Conservation (phyloP, 192 early-diverging fungal genomes). For the Bifiguratus adelaidae region DNA sequence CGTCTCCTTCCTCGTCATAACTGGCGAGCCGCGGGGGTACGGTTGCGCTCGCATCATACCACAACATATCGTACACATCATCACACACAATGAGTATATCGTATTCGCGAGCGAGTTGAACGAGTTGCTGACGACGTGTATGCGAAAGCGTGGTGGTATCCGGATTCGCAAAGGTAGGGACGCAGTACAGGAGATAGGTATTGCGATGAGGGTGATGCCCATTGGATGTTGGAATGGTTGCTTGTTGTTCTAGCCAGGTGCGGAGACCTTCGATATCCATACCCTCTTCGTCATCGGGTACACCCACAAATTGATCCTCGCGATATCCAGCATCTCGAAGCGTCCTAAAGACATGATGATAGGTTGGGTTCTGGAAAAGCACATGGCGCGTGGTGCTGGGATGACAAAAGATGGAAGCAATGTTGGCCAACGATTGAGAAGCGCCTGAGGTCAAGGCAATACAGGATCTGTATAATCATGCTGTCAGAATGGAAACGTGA, state of each 20-base stretch:
- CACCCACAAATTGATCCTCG: constrained; percentile 7
- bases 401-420: constrained; percentile 5
- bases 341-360: constrained; percentile 11
- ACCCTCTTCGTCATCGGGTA: constrained; percentile 7
- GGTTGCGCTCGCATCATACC: not conserved
- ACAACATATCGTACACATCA: constrained; percentile 23
- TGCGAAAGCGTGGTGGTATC: constrained; percentile 7
- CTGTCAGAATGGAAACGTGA: not conserved
- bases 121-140: constrained; percentile 2
- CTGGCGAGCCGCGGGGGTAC: constrained; percentile 1
- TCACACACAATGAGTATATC: constrained; percentile 18
- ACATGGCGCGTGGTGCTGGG: constrained; percentile 8
- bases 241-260: not conserved
- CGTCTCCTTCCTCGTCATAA: constrained; percentile 6
- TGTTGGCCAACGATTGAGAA: constrained; percentile 8
- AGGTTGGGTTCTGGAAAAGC: constrained; percentile 20
- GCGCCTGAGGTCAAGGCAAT: constrained; percentile 13
- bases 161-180: constrained; percentile 21
- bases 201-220: not conserved
- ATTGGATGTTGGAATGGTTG: not conserved
- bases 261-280: constrained; percentile 6
- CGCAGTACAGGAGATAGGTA: constrained; percentile 10
- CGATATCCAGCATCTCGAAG: constrained; percentile 11
- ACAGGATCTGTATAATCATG: not conserved
- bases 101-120: constrained; percentile 10